Evolutionary conservation across 192 early-diverging fungal genomes (phyloP), one percentile per base, ranked within the genome.

Genomic region (Cetraspora pellucida): DNA sequence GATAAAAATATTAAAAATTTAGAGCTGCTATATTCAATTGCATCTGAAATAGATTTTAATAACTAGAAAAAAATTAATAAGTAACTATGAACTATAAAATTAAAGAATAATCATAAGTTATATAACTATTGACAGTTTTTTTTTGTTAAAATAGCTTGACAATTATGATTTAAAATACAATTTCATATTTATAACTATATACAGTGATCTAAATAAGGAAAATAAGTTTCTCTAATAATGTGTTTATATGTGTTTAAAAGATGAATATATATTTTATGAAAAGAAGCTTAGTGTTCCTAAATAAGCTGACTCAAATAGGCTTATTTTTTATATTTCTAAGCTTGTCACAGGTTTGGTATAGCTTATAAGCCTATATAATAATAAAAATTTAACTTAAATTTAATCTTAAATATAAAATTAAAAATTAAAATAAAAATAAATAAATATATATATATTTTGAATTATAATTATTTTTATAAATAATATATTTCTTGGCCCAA

Each of bases 261-360:
- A 1, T 30, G 11, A 45, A 21, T 8, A 46, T 46, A 68, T 49
- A 17, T 27, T 21, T 30, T 19, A 68, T 19, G 21, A 68, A 68
- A 68, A 46, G 25, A 68, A 49, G 46, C 45, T 46, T 44, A 68
- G n/a, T n/a, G n/a, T n/a, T n/a, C n/a, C n/a, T n/a, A n/a, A n/a
- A n/a, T n/a, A n/a, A n/a, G n/a, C n/a, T n/a, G n/a, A n/a, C n/a
- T n/a, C n/a, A n/a, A n/a, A n/a, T n/a, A n/a, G n/a, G n/a, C n/a
- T n/a, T n/a, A n/a, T n/a, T n/a, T n/a, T n/a, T n/a, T n/a, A n/a
- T n/a, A n/a, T n/a, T n/a, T n/a, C n/a, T n/a, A n/a, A n/a, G n/a
- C n/a, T n/a, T n/a, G n/a, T n/a, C n/a, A n/a, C n/a, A n/a, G n/a
- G n/a, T n/a, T n/a, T n/a, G n/a, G n/a, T n/a, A n/a, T n/a, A n/a